phyloP scores from a whole-genome alignment of 139 green algal species.

The Chlamydomonas eustigma region DNA sequence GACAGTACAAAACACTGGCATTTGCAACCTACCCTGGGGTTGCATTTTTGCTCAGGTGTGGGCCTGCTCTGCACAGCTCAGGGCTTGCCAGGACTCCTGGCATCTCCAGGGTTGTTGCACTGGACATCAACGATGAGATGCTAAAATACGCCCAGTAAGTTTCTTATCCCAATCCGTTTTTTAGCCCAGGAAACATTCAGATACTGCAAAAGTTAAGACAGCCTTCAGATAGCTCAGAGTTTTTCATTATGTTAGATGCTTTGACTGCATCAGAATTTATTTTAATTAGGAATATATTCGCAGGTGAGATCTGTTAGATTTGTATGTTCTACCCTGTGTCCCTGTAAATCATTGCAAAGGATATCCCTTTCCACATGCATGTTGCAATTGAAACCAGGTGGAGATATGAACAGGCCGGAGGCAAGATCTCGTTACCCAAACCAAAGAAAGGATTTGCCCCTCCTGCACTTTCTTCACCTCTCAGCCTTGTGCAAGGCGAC shows the following conservation, averaged over 20 bases:
- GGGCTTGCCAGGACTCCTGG: neutral
- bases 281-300: too few species aligned
- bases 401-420: neutral
- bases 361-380: neutral
- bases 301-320: too few species aligned
- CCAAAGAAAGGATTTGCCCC: neutral
- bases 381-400: neutral
- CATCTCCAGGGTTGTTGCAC: neutral
- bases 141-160: slow-evolving; percentile 3
- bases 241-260: too few species aligned
- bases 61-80: neutral
- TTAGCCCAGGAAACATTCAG: neutral
- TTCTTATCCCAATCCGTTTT: too few species aligned
- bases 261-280: too few species aligned
- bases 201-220: too few species aligned
- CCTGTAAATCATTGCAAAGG: too few species aligned
- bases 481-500: neutral
- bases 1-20: too few species aligned
- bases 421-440: neutral
- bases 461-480: neutral
- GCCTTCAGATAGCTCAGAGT: too few species aligned
- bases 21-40: too few species aligned
- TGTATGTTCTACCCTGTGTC: too few species aligned
- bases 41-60: too few species aligned
- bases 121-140: slow-evolving; percentile 9